Percentiles rank a stretch among this genome's conserved stretches.
These are phyloP conservation scores for Licmophora abbreviata DNA, from an alignment of 108 stramenopile genomes.

Conservation along the genomic window DNA sequence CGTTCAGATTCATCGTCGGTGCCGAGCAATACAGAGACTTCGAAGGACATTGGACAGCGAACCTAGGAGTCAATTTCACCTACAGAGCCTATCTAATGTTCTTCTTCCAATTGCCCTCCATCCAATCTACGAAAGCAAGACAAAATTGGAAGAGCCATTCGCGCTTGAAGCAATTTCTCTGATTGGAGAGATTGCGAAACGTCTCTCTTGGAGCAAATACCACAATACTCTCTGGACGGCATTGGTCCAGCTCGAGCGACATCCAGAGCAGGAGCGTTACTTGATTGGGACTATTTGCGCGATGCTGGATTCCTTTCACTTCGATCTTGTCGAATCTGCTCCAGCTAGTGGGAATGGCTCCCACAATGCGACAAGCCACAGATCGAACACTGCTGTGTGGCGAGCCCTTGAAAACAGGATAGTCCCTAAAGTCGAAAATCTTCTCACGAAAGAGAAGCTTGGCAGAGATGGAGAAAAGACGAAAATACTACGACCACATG, in stretches of 20 bases:
- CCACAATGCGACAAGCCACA: slow-evolving; percentile 29
- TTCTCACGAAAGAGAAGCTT: slow-evolving; percentile 65
- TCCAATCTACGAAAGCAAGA: slow-evolving; percentile 75
- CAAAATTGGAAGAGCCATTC: slow-evolving; percentile 60
- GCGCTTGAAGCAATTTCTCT: slow-evolving; percentile 73
- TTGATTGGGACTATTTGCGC: slow-evolving; percentile 68
- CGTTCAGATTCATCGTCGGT: slow-evolving; percentile 92
- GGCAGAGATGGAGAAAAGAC: slow-evolving; percentile 56
- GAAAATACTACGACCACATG: slow-evolving; percentile 69
- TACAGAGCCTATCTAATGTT: slow-evolving; percentile 57
- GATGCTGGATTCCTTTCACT: slow-evolving; percentile 80
- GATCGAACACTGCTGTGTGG: slow-evolving; percentile 65
- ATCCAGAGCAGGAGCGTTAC: slow-evolving; percentile 69
- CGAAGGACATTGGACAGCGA: slow-evolving; percentile 34
- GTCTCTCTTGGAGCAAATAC: slow-evolving; percentile 85
- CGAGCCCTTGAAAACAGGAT: slow-evolving; percentile 56
- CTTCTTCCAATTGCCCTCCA: slow-evolving; percentile 84
- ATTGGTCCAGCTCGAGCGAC: slow-evolving; percentile 55
- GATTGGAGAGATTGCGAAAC: slow-evolving; percentile 60
- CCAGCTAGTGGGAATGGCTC: slow-evolving; percentile 3
- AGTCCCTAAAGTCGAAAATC: slow-evolving; percentile 71
- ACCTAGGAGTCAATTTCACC: slow-evolving; percentile 21
- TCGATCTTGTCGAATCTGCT: slow-evolving; percentile 39
- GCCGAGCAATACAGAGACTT: slow-evolving; percentile 70
- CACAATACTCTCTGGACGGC: slow-evolving; percentile 49